Evolutionary conservation across 805 yeast species (phyloP).

Genomic region (Starmerella etchellsii): DNA sequence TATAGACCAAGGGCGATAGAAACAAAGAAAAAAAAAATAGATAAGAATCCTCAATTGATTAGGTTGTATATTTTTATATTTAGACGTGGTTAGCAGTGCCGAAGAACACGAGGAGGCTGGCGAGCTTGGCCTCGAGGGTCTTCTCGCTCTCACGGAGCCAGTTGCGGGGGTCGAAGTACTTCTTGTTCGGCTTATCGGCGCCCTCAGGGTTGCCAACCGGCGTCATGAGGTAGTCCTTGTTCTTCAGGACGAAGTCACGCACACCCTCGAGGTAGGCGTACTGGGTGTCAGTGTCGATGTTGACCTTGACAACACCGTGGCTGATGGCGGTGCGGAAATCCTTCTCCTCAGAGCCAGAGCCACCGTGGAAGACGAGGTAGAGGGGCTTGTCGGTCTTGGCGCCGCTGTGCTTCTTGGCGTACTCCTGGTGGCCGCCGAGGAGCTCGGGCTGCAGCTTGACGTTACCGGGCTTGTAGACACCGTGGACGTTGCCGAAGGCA

Average conservation of each 20-base stretch:
- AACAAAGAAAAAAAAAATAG: not conserved
- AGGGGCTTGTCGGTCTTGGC: constrained; percentile 48
- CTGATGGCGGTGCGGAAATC: constrained; percentile 86
- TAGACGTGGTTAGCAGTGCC: constrained; percentile 29
- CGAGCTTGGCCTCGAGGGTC: constrained; percentile 82
- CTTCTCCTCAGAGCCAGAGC: constrained; percentile 89
- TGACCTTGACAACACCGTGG: constrained; percentile 96
- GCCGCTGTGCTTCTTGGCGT: constrained; percentile 58
- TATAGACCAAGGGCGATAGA: too few relatives aligned
- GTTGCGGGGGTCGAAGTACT: constrained; percentile 99
- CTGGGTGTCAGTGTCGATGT: constrained; percentile 98
- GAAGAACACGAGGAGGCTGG: constrained; percentile 77
- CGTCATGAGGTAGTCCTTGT: constrained; percentile 83
- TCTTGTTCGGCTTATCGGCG: constrained; percentile 98
- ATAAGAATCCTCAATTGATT: not conserved
- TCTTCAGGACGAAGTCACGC: constrained; percentile 89
- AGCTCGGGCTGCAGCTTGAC: constrained; percentile 85
- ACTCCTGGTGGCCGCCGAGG: constrained; percentile 89
- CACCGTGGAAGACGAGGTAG: constrained; percentile 99
- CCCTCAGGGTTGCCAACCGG: constrained; percentile 99
- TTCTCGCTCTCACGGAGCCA: constrained; percentile 99
- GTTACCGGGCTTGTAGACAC: constrained; percentile 99
- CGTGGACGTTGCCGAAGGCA: constrained; percentile 98
- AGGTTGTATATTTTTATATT: not conserved
- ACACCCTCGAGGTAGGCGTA: constrained; percentile 94